Base-by-base conservation (phyloP, 352 stramenopile genomes). In the Phytophthora pluvialis region DNA sequence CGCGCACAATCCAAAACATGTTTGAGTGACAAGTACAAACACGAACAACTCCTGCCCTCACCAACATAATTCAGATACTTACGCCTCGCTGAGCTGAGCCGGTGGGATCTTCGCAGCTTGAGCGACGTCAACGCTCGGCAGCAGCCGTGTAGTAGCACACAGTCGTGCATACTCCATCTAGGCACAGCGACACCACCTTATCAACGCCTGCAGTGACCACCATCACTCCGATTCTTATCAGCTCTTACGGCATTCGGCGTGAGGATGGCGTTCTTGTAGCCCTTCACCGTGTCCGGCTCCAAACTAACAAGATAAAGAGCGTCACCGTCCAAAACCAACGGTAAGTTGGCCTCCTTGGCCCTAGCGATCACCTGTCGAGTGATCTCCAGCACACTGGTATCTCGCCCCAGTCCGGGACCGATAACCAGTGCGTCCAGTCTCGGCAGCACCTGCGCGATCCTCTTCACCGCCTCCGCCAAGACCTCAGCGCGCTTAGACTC, bases 261-360 rank as follows among this genome's bases (percentile, higher is more conserved):
- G 47, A 99, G 77, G 15, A 99, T 83, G 18, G 91, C 87, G 6
- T 86, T 78, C 28, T 56, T 66, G 46, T 95, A 88, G 5, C 80
- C 91, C 13, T 69, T 78, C 42, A 93, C 72, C 15, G 90, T 65
- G 8, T 84, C 71, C 0, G 81, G 79, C 25, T 94, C 67, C 25
- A 95, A 45, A 49, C 89, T 95, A 36, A 98, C 66, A 33, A 98
- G 69, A 60, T 82, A 99, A 5, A 99, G 81, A 38, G 81, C 96
- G 71, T 99, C 97, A 0, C 96, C 97, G 70, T 99, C 97, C 16
- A 99, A 65, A 5, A 99, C 83, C 3, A 99, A 31, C 11, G 93
- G 88, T 33, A 99, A 53, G 2, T 89, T 55, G 2, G 67, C 55
- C 29, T 88, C 70, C 21, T 72, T 84, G 8, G 96, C 95, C 25